phyloP scores from a whole-genome alignment of 192 early-diverging fungal genomes.

The Coemansia sp. region DNA sequence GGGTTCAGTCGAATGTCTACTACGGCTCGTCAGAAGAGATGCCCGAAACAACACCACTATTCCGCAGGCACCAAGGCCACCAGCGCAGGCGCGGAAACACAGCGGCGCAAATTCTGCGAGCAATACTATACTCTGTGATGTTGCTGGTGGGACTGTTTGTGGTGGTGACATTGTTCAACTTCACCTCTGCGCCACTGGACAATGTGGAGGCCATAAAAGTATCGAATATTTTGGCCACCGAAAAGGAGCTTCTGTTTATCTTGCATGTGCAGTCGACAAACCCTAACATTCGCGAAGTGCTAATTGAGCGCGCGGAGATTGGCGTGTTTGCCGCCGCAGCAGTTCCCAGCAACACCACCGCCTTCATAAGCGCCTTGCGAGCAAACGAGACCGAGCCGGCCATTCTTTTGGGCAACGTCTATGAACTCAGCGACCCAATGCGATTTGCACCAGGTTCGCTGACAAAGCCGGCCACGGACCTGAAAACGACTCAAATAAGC shows the following conservation, averaged over 20 bases:
- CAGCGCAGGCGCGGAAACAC: constrained; percentile 37
- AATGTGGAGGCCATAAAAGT: constrained; percentile 51
- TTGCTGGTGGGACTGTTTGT: constrained; percentile 31
- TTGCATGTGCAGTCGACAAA: constrained; percentile 58
- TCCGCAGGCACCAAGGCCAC: constrained; percentile 32
- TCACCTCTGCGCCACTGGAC: constrained; percentile 46
- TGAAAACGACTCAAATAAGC: constrained; percentile 47
- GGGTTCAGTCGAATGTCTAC: constrained; percentile 39
- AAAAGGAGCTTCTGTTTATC: constrained; percentile 67
- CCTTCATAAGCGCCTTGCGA: not conserved
- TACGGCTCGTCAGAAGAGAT: constrained; percentile 49
- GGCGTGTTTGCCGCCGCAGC: constrained; percentile 61
- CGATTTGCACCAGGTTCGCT: constrained; percentile 41
- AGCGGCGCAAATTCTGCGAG: constrained; percentile 21
- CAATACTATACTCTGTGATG: constrained; percentile 12
- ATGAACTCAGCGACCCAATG: constrained; percentile 47
- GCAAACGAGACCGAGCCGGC: constrained; percentile 44
- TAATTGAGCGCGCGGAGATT: constrained; percentile 55
- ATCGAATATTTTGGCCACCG: constrained; percentile 58
- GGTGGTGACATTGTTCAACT: constrained; percentile 43
- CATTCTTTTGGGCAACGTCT: constrained; percentile 46
- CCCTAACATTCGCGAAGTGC: constrained; percentile 55
- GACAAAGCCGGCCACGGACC: constrained; percentile 16
- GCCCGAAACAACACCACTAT: constrained; percentile 47
- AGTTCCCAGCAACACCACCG: constrained; percentile 14